Base-by-base conservation (phyloP, 306 rosid species). In the Myrica gale region DNA sequence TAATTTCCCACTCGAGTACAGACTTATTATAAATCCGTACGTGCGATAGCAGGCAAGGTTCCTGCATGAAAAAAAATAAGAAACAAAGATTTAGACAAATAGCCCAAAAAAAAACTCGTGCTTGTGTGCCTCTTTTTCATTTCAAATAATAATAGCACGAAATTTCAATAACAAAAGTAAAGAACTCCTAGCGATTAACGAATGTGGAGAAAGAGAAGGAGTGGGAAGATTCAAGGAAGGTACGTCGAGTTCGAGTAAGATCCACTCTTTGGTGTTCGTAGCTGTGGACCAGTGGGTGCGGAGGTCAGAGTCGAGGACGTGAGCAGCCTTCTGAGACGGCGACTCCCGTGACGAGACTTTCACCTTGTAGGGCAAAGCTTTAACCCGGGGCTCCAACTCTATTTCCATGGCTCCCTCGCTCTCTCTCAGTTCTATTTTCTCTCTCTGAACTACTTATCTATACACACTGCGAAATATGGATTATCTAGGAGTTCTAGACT, bases 261-360 rank as follows among this genome's bases (percentile, higher is more conserved):
- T 93, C 98, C 97, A 93, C 72, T 93, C 98, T 70, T 93, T 93
- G 76, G 98, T 93, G 73, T 93, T 93, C 80, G 97, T 93, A n/a
- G 91, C 91, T 78, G 97, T 85, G 85, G 98, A 93, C 98, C 98
- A 93, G 85, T 93, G 96, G 17, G 87, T 74, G 65, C 98, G 98
- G 75, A 93, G 97, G 93, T 93, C 97, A 53, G 90, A 48, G 84
- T 93, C 98, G 77, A 91, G 96, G 50, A 93, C 93, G 75, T 88
- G 87, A 5, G 83, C 71, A 10, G 92, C 97, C 61, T 93, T 93
- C 87, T 91, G 97, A 5, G 97, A 83, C 9, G 93, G 91, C 9
- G 98, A 89, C 82, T 93, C 98, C 52, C 98, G 57, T 4, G 98
- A 93, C 80, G 83, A 88, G 54, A 90, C 96, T 81, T 93, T 93